A percentile compares a stretch with the other conserved stretches of the same genome.
These are phyloP conservation scores for Aspergillus pseudoviridinutans DNA, from an alignment of 2,329 filamentous ascomycete species.

Conservation along the genomic window DNA sequence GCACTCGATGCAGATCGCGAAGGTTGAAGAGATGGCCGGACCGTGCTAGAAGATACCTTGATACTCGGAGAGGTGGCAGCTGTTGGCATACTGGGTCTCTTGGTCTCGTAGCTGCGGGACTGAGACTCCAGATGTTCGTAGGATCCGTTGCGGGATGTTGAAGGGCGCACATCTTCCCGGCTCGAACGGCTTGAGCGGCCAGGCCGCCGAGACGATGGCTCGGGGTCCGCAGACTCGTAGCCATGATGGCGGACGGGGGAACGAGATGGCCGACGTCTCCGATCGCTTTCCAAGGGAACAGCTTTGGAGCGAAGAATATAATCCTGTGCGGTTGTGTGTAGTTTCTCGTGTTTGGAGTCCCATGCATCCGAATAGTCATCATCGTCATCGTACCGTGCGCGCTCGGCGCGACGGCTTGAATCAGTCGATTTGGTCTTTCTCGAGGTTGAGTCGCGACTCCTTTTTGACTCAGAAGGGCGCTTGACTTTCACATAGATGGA, in stretches of 20 bases:
- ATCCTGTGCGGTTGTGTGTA: constrained; percentile 28
- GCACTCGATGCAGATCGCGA: constrained; percentile 30
- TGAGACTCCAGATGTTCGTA: constrained; percentile 27
- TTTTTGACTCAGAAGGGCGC: constrained; percentile 17
- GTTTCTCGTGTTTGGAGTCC: constrained; percentile 31
- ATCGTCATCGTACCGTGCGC: constrained; percentile 23
- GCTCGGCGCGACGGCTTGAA: constrained; percentile 18
- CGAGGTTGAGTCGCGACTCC: constrained; percentile 20
- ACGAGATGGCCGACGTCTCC: constrained; percentile 28
- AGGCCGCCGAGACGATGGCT: constrained; percentile 28
- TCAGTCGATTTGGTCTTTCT: constrained; percentile 19
- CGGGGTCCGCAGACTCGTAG: constrained; percentile 30
- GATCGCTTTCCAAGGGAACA: constrained; percentile 17
- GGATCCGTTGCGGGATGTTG: constrained; percentile 29
- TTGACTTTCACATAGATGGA: constrained; percentile 18
- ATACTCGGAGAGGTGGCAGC: constrained; percentile 30
- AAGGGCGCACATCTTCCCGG: constrained; percentile 19
- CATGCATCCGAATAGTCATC: constrained; percentile 22
- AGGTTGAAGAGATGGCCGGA: constrained; percentile 28
- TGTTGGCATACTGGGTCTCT: constrained; percentile 34
- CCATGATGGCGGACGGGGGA: constrained; percentile 29
- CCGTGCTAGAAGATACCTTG: constrained; percentile 23
- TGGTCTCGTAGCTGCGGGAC: constrained; percentile 19
- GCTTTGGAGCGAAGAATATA: constrained; percentile 38
- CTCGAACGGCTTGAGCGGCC: constrained; percentile 28